Evolutionary conservation across 192 early-diverging fungal genomes (phyloP).

Genomic region (Gonapodya sp.): DNA sequence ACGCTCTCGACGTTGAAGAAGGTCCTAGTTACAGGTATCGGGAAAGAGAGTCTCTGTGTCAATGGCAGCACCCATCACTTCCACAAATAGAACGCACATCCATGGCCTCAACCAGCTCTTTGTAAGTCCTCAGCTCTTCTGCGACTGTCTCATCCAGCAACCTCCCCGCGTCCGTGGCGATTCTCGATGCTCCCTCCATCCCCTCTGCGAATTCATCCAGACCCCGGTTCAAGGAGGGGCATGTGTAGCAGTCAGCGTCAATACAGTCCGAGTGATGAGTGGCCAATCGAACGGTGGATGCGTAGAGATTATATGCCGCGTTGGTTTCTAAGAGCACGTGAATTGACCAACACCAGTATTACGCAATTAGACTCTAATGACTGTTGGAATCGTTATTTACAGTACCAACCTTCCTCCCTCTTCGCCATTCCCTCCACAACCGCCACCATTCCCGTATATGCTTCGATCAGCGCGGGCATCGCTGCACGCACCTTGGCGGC

Average conservation of each 20-base stretch:
- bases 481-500: constrained; percentile 33
- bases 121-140: constrained; percentile 51
- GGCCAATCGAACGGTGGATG: constrained; percentile 30
- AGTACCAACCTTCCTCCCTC: constrained; percentile 42
- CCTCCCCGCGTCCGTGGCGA: constrained; percentile 31
- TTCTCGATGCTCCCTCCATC: constrained; percentile 26
- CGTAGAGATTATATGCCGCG: constrained; percentile 2
- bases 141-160: constrained; percentile 37
- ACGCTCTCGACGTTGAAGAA: neutral
- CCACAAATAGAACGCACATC: neutral
- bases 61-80: too few relatives aligned
- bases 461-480: constrained; percentile 37
- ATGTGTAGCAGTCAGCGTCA: constrained; percentile 42
- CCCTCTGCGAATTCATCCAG: constrained; percentile 35
- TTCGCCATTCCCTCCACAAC: constrained; percentile 52
- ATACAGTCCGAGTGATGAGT: constrained; percentile 47
- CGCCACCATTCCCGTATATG: constrained; percentile 49
- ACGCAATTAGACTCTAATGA: constrained; percentile 7
- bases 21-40: neutral
- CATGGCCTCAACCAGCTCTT: constrained; percentile 39
- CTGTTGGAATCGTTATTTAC: neutral
- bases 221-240: constrained; percentile 37
- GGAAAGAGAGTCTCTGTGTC: too few relatives aligned
- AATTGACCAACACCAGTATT: too few relatives aligned
- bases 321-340: neutral